phyloP scores from a whole-genome alignment of 805 yeast species.

The Kazachstania psychrophila region DNA sequence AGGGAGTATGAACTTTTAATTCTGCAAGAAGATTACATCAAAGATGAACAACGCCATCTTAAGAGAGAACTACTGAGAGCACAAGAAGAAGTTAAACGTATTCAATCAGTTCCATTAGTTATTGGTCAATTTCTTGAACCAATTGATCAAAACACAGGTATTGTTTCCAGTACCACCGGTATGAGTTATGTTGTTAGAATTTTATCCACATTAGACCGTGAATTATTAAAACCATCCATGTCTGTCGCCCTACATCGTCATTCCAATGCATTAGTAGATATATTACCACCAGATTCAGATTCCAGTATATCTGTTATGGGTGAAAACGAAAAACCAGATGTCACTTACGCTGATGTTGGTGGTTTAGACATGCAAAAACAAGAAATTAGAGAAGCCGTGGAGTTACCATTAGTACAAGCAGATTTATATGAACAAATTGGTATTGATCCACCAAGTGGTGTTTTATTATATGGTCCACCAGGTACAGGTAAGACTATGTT shows the following conservation, averaged over 20 bases:
- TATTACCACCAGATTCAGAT: slow-evolving; percentile 97
- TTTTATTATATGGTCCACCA: slow-evolving; percentile 95
- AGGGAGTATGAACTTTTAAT: slow-evolving; percentile 77
- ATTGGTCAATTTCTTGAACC: slow-evolving; percentile 98
- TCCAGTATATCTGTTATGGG: slow-evolving; percentile 92
- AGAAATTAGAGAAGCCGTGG: slow-evolving; percentile 97
- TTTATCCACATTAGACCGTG: slow-evolving; percentile 88
- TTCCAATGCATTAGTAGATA: slow-evolving; percentile 94
- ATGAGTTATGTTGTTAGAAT: slow-evolving; percentile 95
- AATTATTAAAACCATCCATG: slow-evolving; percentile 85
- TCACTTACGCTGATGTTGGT: slow-evolving; percentile 95
- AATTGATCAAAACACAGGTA: slow-evolving; percentile 92
- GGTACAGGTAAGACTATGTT: slow-evolving; percentile 99
- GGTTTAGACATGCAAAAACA: slow-evolving; percentile 99
- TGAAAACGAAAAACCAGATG: slow-evolving; percentile 86
- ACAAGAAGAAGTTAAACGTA: slow-evolving; percentile 96
- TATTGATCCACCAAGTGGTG: slow-evolving; percentile 98
- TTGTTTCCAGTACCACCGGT: slow-evolving; percentile 95
- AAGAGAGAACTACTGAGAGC: slow-evolving; percentile 92
- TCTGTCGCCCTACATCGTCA: slow-evolving; percentile 97
- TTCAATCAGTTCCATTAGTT: slow-evolving; percentile 94
- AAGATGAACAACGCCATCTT: slow-evolving; percentile 95
- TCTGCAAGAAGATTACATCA: slow-evolving; percentile 92
- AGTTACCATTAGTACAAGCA: slow-evolving; percentile 89
- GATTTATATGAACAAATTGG: slow-evolving; percentile 96